Evolutionary conservation across 768 basidiomycete genomes (phyloP), one percentile per base, ranked within the genome.

Genomic region (Amyloporia xantha): DNA sequence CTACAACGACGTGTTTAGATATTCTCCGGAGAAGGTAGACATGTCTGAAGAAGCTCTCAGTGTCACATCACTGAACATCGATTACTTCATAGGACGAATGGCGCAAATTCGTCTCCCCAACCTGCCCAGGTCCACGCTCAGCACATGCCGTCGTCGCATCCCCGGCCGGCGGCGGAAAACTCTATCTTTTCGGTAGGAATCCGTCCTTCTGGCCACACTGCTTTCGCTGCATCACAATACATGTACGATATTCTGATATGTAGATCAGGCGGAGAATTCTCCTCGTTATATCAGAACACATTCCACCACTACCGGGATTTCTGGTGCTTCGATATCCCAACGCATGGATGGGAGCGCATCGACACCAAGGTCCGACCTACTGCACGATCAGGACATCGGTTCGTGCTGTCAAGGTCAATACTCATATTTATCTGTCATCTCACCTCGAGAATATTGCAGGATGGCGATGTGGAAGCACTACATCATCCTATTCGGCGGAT

Each of bases 251-350:
- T 90, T 52, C 30, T 15, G 30, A 33, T 15, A 33, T 7, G 11
- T 20, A 23, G 90, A 93, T 57, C 51, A 84, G 84, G 88, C 23
- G 91, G 92, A 11, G 92, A 94, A 64, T 95, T 87, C 57, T 90
- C 89, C 0, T 87, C 86, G 1, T 62, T 90, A 5, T 74, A 86
- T 54, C 91, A 93, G 63, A 91, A 80, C 27, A 80, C 78, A 0
- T 91, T 93, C 63, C 87, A 91, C 53, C 57, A 93, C 57, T 94
- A 91, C 59, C 78, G 88, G 39, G 89, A 93, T 60, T 83, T 94
- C 59, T 93, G 93, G 86, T 76, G 76, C 41, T 94, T 94, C 60
- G 87, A 91, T 54, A 78, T 95, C 20, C 59, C 74, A 2, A 83
- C 82, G 0, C 86, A 90, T 53, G 67, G 75, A 0, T 95, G 93